Conservation (phyloP, 2,329 filamentous ascomycete genomes). For the Coleophoma cylindrospora region DNA sequence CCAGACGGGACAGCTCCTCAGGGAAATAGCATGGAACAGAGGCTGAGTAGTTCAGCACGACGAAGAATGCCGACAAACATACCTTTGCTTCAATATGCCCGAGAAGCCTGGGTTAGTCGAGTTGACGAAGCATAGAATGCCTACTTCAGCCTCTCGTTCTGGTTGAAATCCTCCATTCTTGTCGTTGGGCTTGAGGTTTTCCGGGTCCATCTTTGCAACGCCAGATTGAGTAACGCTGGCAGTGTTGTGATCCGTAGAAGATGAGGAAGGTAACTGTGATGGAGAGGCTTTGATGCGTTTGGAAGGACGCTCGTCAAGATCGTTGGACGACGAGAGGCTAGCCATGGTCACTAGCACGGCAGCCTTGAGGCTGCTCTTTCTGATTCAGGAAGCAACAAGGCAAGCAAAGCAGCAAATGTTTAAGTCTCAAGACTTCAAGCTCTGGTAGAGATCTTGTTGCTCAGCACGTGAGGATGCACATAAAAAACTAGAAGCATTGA, state of each 20-base stretch:
- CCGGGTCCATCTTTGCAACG: background rate
- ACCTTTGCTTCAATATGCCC: slow-evolving; percentile 65
- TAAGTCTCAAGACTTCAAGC: no score
- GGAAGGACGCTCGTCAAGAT: slow-evolving; percentile 1
- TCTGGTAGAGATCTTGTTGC: no score
- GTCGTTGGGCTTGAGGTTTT: background rate
- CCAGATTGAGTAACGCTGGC: background rate
- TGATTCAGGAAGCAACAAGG: no score
- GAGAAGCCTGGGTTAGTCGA: slow-evolving; percentile 51
- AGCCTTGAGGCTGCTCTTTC: no score
- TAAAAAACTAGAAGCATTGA: no score
- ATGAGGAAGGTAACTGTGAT: background rate
- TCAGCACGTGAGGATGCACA: no score
- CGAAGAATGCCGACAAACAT: slow-evolving; percentile 6
- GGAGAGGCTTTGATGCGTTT: slow-evolving; percentile 7
- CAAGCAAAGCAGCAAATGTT: no score
- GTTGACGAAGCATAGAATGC: slow-evolving; percentile 61
- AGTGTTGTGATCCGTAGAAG: background rate
- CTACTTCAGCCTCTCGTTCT: slow-evolving; percentile 33
- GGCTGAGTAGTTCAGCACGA: background rate
- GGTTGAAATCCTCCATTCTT: slow-evolving; percentile 2
- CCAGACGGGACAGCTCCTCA: no score
- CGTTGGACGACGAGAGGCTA: background rate
- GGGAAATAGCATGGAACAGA: no score
- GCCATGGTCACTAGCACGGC: background rate